Conservation (phyloP, 2,329 filamentous ascomycete genomes). For the Xylariaceae sp. region DNA sequence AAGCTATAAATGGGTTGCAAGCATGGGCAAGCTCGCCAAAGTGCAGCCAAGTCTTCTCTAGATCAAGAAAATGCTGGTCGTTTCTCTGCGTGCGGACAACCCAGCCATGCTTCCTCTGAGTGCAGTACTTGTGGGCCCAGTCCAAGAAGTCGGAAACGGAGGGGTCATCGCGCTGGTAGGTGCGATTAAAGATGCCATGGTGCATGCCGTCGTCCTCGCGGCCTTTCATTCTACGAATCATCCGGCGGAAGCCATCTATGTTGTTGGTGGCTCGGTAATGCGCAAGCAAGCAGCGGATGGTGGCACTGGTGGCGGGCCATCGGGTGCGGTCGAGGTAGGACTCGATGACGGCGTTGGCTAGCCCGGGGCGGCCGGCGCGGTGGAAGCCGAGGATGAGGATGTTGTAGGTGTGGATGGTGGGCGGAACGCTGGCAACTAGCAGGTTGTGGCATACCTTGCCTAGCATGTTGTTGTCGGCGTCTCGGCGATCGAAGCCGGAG, state of each 20-base stretch:
- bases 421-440: slow-evolving; percentile 57
- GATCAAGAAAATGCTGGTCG: slow-evolving; percentile 41
- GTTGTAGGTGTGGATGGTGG: slow-evolving; percentile 69
- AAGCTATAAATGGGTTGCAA: slow-evolving; percentile 28
- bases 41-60: slow-evolving; percentile 48
- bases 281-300: slow-evolving; percentile 47
- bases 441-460: slow-evolving; percentile 64
- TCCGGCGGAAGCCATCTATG: slow-evolving; percentile 41
- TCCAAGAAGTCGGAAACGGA: slow-evolving; percentile 22
- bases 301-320: slow-evolving; percentile 48
- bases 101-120: slow-evolving; percentile 31
- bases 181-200: slow-evolving; percentile 20
- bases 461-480: slow-evolving; percentile 18
- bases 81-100: slow-evolving; percentile 41
- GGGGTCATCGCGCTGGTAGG: slow-evolving; percentile 26
- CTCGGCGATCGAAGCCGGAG: too few relatives aligned
- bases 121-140: slow-evolving; percentile 23
- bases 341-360: slow-evolving; percentile 53
- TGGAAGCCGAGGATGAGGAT: slow-evolving; percentile 66
- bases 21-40: slow-evolving; percentile 35
- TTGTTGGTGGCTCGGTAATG: slow-evolving; percentile 47
- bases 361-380: slow-evolving; percentile 44
- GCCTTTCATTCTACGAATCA: slow-evolving; percentile 46
- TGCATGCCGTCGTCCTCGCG: slow-evolving; percentile 31
- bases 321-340: slow-evolving; percentile 46